A percentile compares a stretch with the other conserved stretches of the same genome.
These are phyloP conservation scores for Paramecium octaurelia DNA, from an alignment of 73 alveolate species.

Conservation along the genomic window DNA sequence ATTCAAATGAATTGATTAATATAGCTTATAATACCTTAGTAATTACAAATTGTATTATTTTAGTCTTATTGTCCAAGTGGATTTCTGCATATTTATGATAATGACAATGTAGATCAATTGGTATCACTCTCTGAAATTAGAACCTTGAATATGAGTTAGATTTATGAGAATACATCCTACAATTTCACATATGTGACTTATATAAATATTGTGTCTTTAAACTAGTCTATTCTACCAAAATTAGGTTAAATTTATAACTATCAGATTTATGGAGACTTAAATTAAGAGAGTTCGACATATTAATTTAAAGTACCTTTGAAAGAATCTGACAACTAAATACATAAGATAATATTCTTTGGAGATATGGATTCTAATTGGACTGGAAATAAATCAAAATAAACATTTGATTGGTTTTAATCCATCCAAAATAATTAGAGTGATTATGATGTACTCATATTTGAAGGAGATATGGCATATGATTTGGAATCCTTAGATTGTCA, in stretches of 20 bases:
- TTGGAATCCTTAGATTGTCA: constrained; percentile 11
- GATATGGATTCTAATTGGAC: constrained; percentile 46
- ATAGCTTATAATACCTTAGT: constrained; percentile 2
- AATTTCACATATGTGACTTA: neutral
- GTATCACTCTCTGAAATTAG: neutral
- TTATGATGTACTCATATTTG: neutral
- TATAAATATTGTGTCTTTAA: neutral
- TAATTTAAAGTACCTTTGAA: constrained; percentile 14
- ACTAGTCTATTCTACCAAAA: neutral
- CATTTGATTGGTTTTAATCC: constrained; percentile 14
- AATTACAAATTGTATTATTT: neutral
- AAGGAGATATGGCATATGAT: constrained; percentile 50
- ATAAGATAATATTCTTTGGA: constrained; percentile 19
- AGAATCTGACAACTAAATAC: neutral
- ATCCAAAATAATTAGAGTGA: neutral
- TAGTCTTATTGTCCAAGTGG: constrained; percentile 9
- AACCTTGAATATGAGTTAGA: neutral
- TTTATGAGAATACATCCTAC: neutral
- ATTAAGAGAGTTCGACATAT: neutral
- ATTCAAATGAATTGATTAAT: neutral
- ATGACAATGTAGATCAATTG: neutral
- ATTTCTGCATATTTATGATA: neutral
- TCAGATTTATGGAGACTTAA: neutral
- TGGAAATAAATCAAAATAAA: neutral
- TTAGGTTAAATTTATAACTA: neutral